A percentile compares a stretch with the other conserved stretches of the same genome.
These are phyloP conservation scores for Aaosphaeria pasadenensis DNA, from an alignment of 2,329 filamentous ascomycete genomes.

Conservation along the genomic window DNA sequence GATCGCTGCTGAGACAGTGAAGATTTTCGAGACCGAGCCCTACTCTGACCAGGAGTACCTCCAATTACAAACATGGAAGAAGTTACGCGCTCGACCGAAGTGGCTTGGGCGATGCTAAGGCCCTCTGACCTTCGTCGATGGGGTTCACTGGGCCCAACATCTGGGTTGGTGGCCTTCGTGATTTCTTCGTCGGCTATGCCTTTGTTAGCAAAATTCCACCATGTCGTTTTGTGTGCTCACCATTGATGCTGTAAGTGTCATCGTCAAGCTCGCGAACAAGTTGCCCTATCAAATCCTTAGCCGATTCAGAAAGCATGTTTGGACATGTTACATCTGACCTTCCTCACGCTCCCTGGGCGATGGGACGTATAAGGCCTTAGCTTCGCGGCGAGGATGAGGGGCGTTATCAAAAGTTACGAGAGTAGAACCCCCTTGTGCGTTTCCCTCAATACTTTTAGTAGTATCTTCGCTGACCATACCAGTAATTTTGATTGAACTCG, in stretches of 20 bases:
- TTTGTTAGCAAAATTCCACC: no score
- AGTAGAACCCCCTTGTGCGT: background rate
- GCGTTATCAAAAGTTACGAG: background rate
- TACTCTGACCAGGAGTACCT: conserved; percentile 3
- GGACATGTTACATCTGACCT: conserved; percentile 1
- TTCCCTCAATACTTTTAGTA: no score
- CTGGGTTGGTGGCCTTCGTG: background rate
- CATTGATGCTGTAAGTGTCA: background rate
- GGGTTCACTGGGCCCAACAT: conserved; percentile 1
- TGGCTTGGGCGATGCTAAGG: conserved; percentile 23
- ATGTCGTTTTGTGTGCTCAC: no score
- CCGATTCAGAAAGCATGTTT: background rate
- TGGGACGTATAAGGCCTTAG: conserved; percentile 4
- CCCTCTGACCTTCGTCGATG: conserved; percentile 8
- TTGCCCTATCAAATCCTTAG: background rate
- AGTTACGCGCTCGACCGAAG: conserved; percentile 36
- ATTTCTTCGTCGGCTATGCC: conserved; percentile 3
- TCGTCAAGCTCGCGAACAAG: background rate
- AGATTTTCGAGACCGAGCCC: background rate
- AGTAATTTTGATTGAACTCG: background rate
- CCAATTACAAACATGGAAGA: conserved; percentile 44
- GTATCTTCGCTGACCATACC: background rate
- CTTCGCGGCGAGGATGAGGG: background rate
- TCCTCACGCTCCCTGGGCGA: conserved; percentile 6
- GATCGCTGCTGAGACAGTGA: background rate